These are phyloP conservation scores for Crithidia sp. DNA, from an alignment of 208 protist species.

Conservation along the genomic window DNA sequence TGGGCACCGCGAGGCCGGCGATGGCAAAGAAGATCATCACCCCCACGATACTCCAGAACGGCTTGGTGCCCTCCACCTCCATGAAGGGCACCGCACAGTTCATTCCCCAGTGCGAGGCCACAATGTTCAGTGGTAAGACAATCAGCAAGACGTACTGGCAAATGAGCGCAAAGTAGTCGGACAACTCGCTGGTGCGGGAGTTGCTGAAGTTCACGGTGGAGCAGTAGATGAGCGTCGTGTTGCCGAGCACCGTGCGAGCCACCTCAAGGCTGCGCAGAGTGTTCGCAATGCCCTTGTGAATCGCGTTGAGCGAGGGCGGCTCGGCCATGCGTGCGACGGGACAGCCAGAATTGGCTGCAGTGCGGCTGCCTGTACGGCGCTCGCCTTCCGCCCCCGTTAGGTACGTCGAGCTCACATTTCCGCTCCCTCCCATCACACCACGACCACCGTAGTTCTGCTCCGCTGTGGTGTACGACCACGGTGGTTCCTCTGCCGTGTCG, in stretches of 20 bases:
- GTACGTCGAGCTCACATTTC: neutral
- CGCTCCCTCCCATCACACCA: neutral
- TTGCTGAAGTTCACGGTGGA: constrained; percentile 49
- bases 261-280: constrained; percentile 47
- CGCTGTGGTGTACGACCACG: neutral
- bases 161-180: constrained; percentile 62
- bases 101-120: constrained; percentile 74
- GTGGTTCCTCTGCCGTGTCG: neutral
- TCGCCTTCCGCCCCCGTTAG: neutral
- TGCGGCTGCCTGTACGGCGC: too few species aligned
- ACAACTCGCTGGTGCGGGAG: constrained; percentile 42
- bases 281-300: constrained; percentile 32
- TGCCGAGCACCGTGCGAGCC: constrained; percentile 53
- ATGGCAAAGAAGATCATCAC: constrained; percentile 31
- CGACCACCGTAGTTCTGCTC: neutral
- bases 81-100: constrained; percentile 62
- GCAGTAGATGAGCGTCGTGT: constrained; percentile 73
- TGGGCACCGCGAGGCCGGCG: constrained; percentile 31
- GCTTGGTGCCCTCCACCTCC: constrained; percentile 29
- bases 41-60: constrained; percentile 60
- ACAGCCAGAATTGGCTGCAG: too few species aligned
- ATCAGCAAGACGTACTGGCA: constrained; percentile 51
- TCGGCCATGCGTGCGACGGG: neutral
- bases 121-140: constrained; percentile 53
- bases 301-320: constrained; percentile 17